These are phyloP conservation scores for Cordyceps javanica DNA, from an alignment of 2,329 filamentous ascomycete species.

Conservation along the genomic window DNA sequence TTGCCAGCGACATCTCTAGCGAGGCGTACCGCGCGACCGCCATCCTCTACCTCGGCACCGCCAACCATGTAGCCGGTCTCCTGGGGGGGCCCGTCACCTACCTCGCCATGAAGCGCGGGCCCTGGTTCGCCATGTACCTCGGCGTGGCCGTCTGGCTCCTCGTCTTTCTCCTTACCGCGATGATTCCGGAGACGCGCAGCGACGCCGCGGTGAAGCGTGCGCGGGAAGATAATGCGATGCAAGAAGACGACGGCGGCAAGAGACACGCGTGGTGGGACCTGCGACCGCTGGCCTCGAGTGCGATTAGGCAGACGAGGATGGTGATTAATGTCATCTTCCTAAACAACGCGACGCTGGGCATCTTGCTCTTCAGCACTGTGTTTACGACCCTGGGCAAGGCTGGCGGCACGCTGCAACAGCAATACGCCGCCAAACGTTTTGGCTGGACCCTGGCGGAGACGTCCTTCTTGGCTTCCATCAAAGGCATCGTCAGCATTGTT, in stretches of 20 bases:
- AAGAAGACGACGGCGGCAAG: background rate
- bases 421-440: conserved; percentile 12
- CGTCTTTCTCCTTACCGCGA: conserved; percentile 7
- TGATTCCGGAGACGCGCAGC: conserved; percentile 15
- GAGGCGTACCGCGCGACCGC: conserved; percentile 13
- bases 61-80: conserved; percentile 12
- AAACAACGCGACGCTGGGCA: background rate
- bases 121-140: conserved; percentile 11
- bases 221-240: background rate
- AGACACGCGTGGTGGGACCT: conserved; percentile 1
- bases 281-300: background rate
- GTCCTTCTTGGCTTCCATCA: background rate
- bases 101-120: conserved; percentile 14
- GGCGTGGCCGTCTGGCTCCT: conserved; percentile 12
- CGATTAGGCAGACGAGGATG: background rate
- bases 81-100: conserved; percentile 16
- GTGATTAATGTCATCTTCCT: background rate
- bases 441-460: conserved; percentile 9
- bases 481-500: background rate
- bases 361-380: conserved; percentile 5
- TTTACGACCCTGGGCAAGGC: background rate
- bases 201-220: background rate
- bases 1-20: conserved; percentile 13
- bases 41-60: conserved; percentile 16
- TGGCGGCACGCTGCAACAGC: background rate